A percentile compares a stretch with the other conserved stretches of the same genome.
Conservation (phyloP, 768 basidiomycete genomes). For the Mycena venus region DNA sequence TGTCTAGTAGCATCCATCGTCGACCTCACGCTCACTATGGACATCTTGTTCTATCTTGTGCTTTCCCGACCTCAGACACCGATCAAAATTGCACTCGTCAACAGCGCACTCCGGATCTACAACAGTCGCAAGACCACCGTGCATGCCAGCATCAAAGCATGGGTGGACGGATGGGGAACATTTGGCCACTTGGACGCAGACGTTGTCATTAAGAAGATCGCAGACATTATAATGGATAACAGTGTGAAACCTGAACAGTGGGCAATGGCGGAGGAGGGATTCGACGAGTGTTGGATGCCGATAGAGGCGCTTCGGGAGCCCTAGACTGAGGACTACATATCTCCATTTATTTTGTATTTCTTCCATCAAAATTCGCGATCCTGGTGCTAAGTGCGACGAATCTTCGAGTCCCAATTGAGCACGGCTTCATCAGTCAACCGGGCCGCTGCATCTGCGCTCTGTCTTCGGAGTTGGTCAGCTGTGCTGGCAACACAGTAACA, state of each 20-base stretch:
- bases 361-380: too few species aligned
- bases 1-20: conserved; percentile 1
- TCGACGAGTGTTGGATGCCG: conserved; percentile 3
- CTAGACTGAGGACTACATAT: not conserved
- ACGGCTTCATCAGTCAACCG: too few species aligned
- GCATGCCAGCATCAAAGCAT: not conserved
- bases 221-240: not conserved
- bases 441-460: too few species aligned
- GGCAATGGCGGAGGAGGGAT: not conserved
- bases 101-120: conserved; percentile 2
- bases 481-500: too few species aligned
- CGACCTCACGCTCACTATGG: conserved; percentile 18
- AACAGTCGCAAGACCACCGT: not conserved
- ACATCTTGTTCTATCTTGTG: conserved; percentile 1
- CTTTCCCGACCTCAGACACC: not conserved
- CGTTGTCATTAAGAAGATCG: conserved; percentile 8
- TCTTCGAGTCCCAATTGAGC: too few species aligned
- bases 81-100: not conserved
- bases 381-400: too few species aligned
- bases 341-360: too few species aligned
- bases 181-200: not conserved
- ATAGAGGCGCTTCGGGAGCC: not conserved
- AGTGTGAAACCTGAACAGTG: conserved; percentile 7
- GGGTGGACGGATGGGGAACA: not conserved
- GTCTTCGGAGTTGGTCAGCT: too few species aligned